phyloP scores from a whole-genome alignment of 2,329 filamentous ascomycete genomes.

The Fusarium transvaalense region DNA sequence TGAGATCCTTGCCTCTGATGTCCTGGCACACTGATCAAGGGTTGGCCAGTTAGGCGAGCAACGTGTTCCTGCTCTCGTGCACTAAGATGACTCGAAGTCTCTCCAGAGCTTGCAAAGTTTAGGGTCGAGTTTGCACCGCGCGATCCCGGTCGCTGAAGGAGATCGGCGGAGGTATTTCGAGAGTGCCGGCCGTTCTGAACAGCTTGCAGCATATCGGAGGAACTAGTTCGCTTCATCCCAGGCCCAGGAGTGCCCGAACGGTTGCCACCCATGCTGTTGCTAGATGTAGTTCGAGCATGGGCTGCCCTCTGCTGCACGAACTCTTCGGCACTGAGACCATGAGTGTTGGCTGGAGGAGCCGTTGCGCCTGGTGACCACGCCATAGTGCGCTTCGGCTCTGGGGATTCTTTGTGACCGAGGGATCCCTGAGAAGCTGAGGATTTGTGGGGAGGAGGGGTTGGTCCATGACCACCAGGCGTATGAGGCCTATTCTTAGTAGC shows the following conservation, averaged over 20 bases:
- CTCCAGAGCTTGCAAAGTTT: conserved; percentile 58
- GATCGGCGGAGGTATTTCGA: conserved; percentile 59
- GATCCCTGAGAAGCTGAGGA: conserved; percentile 43
- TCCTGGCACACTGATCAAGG: conserved; percentile 76
- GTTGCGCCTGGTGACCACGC: conserved; percentile 82
- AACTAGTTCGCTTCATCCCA: conserved; percentile 55
- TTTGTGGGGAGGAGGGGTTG: conserved; percentile 42
- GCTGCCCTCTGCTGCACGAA: conserved; percentile 83
- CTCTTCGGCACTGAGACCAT: conserved; percentile 79
- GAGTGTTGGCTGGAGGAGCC: conserved; percentile 60
- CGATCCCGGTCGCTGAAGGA: conserved; percentile 68
- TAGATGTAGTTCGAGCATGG: conserved; percentile 71
- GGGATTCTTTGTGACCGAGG: conserved; percentile 62
- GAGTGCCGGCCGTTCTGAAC: conserved; percentile 52
- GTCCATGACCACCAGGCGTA: conserved; percentile 50
- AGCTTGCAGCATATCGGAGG: conserved; percentile 54
- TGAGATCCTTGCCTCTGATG: conserved; percentile 63
- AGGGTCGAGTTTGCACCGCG: conserved; percentile 68
- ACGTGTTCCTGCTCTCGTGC: conserved; percentile 90
- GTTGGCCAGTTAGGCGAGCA: conserved; percentile 82
- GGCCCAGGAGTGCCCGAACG: conserved; percentile 49
- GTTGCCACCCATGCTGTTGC: conserved; percentile 55
- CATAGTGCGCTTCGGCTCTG: conserved; percentile 73
- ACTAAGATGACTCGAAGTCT: conserved; percentile 71
- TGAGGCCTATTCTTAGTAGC: conserved; percentile 53